These are phyloP conservation scores for Helichrysum umbraculigerum DNA, from an alignment of 129 eudicot species.

Conservation along the genomic window DNA sequence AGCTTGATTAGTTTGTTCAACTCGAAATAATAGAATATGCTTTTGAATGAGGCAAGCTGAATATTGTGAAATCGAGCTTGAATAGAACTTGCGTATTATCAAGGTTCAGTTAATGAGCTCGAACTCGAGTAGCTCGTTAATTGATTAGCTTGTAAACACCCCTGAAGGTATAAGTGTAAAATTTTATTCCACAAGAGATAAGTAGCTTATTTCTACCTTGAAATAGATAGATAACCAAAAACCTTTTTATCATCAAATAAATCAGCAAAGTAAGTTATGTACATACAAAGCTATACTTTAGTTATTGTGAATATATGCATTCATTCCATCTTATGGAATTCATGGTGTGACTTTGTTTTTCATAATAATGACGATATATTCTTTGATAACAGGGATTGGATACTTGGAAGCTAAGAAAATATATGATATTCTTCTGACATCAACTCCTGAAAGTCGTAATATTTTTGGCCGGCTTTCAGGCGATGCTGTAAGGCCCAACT, in stretches of 20 bases:
- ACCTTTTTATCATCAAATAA: not conserved
- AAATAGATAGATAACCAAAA: not conserved
- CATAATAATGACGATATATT: not conserved
- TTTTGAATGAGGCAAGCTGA: not conserved
- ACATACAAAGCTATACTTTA: not conserved
- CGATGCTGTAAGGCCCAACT: conserved; percentile 68
- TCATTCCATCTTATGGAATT: not conserved
- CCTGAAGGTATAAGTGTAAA: not conserved
- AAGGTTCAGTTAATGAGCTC: not conserved
- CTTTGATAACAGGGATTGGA: conserved; percentile 58
- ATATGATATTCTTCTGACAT: conserved; percentile 70
- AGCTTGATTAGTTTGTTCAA: not conserved
- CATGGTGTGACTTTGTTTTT: not conserved
- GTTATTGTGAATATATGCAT: not conserved
- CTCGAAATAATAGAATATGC: not conserved
- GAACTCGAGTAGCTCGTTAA: not conserved
- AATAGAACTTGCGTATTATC: not conserved
- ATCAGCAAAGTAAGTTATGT: not conserved
- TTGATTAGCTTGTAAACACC: not conserved
- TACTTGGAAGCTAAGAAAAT: conserved; percentile 78
- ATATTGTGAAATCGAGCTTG: not conserved
- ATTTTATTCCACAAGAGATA: not conserved
- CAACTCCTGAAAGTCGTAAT: conserved; percentile 88
- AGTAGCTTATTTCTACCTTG: not conserved
- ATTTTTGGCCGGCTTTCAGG: conserved; percentile 99